phyloP scores from a whole-genome alignment of 768 basidiomycete species.

The Mycena leptocephala region DNA sequence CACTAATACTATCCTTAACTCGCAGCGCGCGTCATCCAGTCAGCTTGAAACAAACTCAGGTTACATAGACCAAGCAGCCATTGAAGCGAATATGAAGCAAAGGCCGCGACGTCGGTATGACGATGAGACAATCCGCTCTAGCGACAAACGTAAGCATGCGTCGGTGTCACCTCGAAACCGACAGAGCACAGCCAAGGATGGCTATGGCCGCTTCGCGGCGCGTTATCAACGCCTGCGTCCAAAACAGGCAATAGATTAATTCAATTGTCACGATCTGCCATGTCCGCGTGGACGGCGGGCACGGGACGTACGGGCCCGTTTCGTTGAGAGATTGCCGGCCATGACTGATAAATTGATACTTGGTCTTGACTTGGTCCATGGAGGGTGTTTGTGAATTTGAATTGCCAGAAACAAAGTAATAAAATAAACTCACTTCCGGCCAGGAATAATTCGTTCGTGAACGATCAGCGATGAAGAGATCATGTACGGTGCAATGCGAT shows the following conservation, averaged over 20 bases:
- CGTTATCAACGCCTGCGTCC: slow-evolving; percentile 19
- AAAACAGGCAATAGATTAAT: background rate
- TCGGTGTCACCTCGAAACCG: slow-evolving; percentile 19
- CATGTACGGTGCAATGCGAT: background rate
- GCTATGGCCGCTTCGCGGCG: background rate
- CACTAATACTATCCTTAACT: background rate
- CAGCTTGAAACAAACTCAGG: background rate
- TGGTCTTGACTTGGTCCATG: background rate
- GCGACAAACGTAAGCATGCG: background rate
- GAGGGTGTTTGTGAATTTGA: background rate
- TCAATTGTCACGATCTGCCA: slow-evolving; percentile 25
- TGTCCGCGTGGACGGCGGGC: background rate
- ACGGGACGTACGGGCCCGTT: background rate
- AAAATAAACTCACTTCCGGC: background rate
- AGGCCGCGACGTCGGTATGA: slow-evolving; percentile 11
- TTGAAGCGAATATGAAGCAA: background rate
- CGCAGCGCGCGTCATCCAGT: background rate
- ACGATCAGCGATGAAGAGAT: background rate
- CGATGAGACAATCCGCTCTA: slow-evolving; percentile 4
- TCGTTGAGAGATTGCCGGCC: background rate
- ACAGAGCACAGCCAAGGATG: slow-evolving; percentile 6
- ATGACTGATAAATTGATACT: background rate
- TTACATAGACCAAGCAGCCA: background rate
- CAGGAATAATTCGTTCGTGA: background rate
- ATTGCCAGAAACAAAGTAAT: too few relatives aligned